Percentiles rank a stretch among this genome's conserved stretches.
phyloP scores from a whole-genome alignment of 2,329 filamentous ascomycete genomes.

The Neonectria coccinea region DNA sequence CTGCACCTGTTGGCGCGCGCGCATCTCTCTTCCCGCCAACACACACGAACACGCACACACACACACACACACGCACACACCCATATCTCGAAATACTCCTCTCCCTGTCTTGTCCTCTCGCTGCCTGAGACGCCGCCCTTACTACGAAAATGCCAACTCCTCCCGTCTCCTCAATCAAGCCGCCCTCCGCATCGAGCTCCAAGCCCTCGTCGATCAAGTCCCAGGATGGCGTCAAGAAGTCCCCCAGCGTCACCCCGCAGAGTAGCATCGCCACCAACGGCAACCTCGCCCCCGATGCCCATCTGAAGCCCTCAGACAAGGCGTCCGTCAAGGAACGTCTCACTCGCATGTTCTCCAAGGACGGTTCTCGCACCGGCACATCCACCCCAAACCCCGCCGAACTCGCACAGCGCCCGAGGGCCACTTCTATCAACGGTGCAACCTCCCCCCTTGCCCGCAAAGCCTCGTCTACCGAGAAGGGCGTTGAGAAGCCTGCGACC shows the following conservation, averaged over 20 bases:
- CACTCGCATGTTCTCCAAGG: slow-evolving; percentile 74
- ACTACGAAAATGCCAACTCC: slow-evolving; percentile 50
- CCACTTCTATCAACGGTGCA: slow-evolving; percentile 50
- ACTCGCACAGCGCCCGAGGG: slow-evolving; percentile 49
- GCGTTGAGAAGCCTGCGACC: slow-evolving; percentile 33
- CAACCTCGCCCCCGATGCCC: slow-evolving; percentile 34
- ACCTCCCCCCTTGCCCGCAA: slow-evolving; percentile 58
- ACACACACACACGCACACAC: slow-evolving; percentile 7
- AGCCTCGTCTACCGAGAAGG: slow-evolving; percentile 57
- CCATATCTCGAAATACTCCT: neutral
- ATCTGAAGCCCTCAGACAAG: slow-evolving; percentile 59
- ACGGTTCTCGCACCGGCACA: slow-evolving; percentile 52
- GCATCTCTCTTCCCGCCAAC: slow-evolving; percentile 30
- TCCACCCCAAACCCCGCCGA: slow-evolving; percentile 53
- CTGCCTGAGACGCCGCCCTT: slow-evolving; percentile 29
- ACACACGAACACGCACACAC: neutral
- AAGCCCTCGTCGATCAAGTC: slow-evolving; percentile 64
- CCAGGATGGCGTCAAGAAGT: slow-evolving; percentile 56
- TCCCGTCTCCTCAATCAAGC: slow-evolving; percentile 48
- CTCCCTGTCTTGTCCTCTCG: slow-evolving; percentile 17
- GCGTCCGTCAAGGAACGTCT: slow-evolving; percentile 73
- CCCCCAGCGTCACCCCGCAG: slow-evolving; percentile 55
- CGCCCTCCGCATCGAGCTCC: slow-evolving; percentile 59
- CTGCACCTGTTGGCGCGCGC: slow-evolving; percentile 32
- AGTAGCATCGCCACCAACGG: slow-evolving; percentile 53